A percentile compares a stretch with the other conserved stretches of the same genome.
phyloP scores from a whole-genome alignment of 345 rosid genomes.

The Gossypium turneri region DNA sequence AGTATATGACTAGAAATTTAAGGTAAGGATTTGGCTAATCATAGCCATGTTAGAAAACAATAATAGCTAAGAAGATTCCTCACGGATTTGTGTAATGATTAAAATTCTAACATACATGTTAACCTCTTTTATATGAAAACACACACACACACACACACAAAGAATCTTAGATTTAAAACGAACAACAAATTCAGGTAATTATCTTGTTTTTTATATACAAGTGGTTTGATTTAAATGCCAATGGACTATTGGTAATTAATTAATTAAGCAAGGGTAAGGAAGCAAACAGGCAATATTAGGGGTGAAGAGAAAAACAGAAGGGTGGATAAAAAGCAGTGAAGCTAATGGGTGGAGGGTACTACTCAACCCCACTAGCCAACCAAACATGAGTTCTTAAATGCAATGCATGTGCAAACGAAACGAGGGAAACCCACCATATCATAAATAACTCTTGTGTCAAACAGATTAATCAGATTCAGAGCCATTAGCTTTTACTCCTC shows the following conservation, averaged over 20 bases:
- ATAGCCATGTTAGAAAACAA: neutral
- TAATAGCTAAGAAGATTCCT: slow-evolving; percentile 15
- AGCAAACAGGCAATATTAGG: neutral
- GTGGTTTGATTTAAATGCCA: neutral
- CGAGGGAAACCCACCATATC: slow-evolving; percentile 15
- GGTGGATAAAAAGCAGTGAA: neutral
- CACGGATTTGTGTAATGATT: slow-evolving; percentile 22
- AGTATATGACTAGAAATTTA: neutral
- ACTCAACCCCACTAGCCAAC: slow-evolving; percentile 15
- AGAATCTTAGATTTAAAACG: too few species aligned
- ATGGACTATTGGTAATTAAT: neutral
- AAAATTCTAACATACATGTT: neutral
- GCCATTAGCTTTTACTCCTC: slow-evolving; percentile 12
- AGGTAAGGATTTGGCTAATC: neutral
- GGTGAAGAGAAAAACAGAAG: slow-evolving; percentile 12
- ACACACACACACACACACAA: too few species aligned
- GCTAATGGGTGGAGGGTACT: slow-evolving; percentile 10
- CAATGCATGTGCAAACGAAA: slow-evolving; percentile 43
- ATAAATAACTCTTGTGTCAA: neutral
- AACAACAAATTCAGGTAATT: too few species aligned
- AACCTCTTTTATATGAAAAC: neutral
- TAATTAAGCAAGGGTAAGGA: neutral
- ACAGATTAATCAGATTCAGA: neutral
- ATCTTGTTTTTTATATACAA: too few species aligned
- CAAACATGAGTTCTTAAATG: slow-evolving; percentile 28